Conservation (phyloP, 2,329 filamentous ascomycete species). For the Neofusicoccum laricinum region DNA sequence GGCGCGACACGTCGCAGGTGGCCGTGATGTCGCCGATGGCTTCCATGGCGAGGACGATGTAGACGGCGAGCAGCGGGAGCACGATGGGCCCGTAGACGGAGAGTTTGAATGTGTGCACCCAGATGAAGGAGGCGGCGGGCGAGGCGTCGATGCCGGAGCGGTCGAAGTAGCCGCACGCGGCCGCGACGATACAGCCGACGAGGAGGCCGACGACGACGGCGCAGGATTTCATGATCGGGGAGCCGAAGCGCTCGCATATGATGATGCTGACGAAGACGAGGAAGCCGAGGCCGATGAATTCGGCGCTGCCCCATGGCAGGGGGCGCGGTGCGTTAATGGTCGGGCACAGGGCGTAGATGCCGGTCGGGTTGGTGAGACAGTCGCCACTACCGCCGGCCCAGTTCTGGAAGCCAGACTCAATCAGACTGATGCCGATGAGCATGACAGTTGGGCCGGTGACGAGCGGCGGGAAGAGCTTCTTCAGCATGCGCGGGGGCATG, state of each 20-base stretch:
- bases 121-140: conserved; percentile 71
- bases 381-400: conserved; percentile 74
- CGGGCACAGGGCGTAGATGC: conserved; percentile 60
- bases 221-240: conserved; percentile 80
- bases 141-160: conserved; percentile 67
- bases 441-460: conserved; percentile 67
- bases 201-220: conserved; percentile 73
- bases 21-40: conserved; percentile 79
- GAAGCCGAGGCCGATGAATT: conserved; percentile 78
- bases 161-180: conserved; percentile 75
- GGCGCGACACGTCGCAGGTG: conserved; percentile 74
- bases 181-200: conserved; percentile 75
- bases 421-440: conserved; percentile 71
- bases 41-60: conserved; percentile 70
- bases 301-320: conserved; percentile 72
- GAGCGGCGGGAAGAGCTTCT: conserved; percentile 75
- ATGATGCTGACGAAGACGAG: conserved; percentile 78
- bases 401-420: conserved; percentile 68
- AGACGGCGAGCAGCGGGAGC: conserved; percentile 61
- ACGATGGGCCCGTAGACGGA: conserved; percentile 71
- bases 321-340: conserved; percentile 64
- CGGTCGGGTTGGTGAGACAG: conserved; percentile 46
- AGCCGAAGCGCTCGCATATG: conserved; percentile 74
- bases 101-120: conserved; percentile 74
- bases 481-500: conserved; percentile 64